Evolutionary conservation across 768 basidiomycete species (phyloP), one percentile per base, ranked within the genome.

Genomic region (Psilocybe cyanescens): DNA sequence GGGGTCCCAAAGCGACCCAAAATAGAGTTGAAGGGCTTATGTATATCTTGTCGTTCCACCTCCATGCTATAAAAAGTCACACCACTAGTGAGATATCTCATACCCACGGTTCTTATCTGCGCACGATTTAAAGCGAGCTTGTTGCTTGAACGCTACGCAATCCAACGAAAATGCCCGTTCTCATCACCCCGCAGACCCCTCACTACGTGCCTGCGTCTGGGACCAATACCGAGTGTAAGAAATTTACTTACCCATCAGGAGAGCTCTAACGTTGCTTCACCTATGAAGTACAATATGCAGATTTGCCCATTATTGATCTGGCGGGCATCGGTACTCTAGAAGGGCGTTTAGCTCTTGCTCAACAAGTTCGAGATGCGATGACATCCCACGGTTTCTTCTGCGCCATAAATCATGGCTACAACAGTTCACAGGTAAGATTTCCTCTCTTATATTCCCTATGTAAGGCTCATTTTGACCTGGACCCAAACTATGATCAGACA

Each of bases 281-380:
- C 19, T 28, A 8, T 28, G 57, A 49, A 75, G 72, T 77, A 64
- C 75, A 76, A 52, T 75, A 69, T 58, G 86, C 82, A 3, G 81
- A 85, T 44, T 77, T 88, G 14, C 75, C 83, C 1, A 74, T 82
- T 55, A 79, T 87, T 55, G 85, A 87, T 63, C 65, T 88, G 16
- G 74, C 83, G 11, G 73, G 75, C 50, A 76, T 74, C 1, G 55
- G 61, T 1, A 82, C 75, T 9, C 63, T 67, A 0, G 77, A 81
- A 59, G 79, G 74, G 3, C 77, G 79, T 8, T 62, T 66, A 0
- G 65, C 66, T 29, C 69, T 87, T 1, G 78, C 79, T 0, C 55
- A 66, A 5, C 75, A 82, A 63, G 75, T 83, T 4, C 73, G 71
- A 19, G 75, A 82, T 51, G 85, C 85, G 2, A 78, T 86, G 74